Percentiles rank a stretch among this genome's conserved stretches.
Conservation (phyloP, 345 rosid species). For the Brassica nigra region DNA sequence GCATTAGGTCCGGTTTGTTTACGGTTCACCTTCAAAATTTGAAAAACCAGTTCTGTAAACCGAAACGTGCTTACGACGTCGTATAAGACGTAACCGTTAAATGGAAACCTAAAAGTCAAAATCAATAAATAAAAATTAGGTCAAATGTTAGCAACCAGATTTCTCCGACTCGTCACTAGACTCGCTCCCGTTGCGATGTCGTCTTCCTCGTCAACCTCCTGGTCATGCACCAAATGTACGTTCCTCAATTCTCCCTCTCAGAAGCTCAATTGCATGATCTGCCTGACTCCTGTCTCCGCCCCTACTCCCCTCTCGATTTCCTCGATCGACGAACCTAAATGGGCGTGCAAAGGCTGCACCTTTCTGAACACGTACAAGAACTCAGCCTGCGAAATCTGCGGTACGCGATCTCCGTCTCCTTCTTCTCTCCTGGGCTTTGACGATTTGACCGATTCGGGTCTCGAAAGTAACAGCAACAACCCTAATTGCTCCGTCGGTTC, state of each 20-base stretch:
- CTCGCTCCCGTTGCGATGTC: slow-evolving; percentile 9
- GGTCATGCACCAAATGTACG: slow-evolving; percentile 88
- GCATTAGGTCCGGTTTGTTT: neutral
- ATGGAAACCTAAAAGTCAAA: neutral
- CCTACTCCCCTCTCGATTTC: slow-evolving; percentile 23
- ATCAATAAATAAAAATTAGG: slow-evolving; percentile 31
- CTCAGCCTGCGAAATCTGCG: slow-evolving; percentile 67
- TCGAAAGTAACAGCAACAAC: slow-evolving; percentile 36
- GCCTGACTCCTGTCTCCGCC: slow-evolving; percentile 43
- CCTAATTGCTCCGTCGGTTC: slow-evolving; percentile 70
- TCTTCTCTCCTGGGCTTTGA: slow-evolving; percentile 53
- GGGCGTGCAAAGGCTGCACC: slow-evolving; percentile 95
- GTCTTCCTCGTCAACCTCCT: slow-evolving; percentile 44
- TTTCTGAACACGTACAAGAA: slow-evolving; percentile 75
- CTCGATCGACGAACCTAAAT: slow-evolving; percentile 44
- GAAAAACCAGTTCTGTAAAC: neutral
- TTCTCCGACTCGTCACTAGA: slow-evolving; percentile 2
- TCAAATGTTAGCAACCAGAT: slow-evolving; percentile 16
- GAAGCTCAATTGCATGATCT: slow-evolving; percentile 64
- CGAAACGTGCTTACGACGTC: neutral
- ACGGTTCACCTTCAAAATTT: slow-evolving; percentile 1
- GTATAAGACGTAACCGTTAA: neutral
- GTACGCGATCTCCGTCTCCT: slow-evolving; percentile 49
- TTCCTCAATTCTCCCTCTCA: slow-evolving; percentile 81
- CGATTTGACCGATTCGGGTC: slow-evolving; percentile 50